Evolutionary conservation across 768 basidiomycete genomes (phyloP), one percentile per base, ranked within the genome.

Genomic region (Multifurca ochricompacta): DNA sequence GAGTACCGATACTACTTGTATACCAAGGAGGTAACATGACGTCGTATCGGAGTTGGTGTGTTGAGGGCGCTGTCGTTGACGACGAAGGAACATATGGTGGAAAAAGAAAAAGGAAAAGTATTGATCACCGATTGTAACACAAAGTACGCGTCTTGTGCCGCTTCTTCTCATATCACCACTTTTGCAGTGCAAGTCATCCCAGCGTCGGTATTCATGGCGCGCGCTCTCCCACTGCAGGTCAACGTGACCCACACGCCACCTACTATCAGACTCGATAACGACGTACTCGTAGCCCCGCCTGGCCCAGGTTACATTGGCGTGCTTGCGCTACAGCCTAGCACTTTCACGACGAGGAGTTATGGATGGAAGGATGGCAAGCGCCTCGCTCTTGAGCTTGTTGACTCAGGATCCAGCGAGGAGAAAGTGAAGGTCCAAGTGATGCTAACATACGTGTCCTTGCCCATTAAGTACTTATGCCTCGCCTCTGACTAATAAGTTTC

Each of bases 281-380:
- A 66, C 31, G 62, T 67, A 28, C 64, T 70, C 21, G 66, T 63
- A 4, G 67, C 70, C 6, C 62, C 69, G 3, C 67, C 65, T 3
- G 87, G 88, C 67, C 73, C 79, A 25, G 87, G 85, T 9, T 74
- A 78, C 64, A 71, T 89, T 58, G 79, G 78, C 14, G 74, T 69
- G 37, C 65, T 82, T 19, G 76, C 77, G 0, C 73, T 89, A 6
- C 60, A 75, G 3, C 79, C 89, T 1, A 76, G 69, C 54, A 72
- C 77, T 35, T 89, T 91, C 68, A 63, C 72, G 13, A 88, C 87
- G 0, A 87, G 88, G 10, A 87, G 85, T 64, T 88, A 85, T 65
- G 89, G 90, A 16, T 91, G 89, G 89, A 91, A 89, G 66, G 88
- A 83, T 2, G 78, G 68, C 66, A 85, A 82, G 66, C 77, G 81